Percentiles rank a stretch among this genome's conserved stretches.
phyloP scores from a whole-genome alignment of 176 grass and related monocot species.

The Secale cereale region DNA sequence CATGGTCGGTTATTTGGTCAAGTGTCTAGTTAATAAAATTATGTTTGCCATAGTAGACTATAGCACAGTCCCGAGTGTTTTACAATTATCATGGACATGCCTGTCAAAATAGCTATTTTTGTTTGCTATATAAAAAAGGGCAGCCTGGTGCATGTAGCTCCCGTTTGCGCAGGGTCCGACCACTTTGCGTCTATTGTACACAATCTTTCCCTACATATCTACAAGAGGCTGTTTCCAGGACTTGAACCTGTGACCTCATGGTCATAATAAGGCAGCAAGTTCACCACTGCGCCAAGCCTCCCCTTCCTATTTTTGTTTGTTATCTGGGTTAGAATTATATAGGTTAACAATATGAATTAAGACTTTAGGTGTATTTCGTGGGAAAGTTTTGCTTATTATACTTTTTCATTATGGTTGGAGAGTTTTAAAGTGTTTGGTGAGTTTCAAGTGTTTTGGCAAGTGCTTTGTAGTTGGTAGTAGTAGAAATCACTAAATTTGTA shows the following conservation, averaged over 20 bases:
- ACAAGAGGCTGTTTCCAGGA: no score
- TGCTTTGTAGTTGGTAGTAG: background rate
- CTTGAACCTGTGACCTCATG: no score
- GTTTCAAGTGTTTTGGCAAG: background rate
- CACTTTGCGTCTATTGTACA: no score
- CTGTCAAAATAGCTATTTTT: background rate
- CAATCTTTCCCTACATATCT: no score
- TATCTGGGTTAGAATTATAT: background rate
- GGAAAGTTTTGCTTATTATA: background rate
- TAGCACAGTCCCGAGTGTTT: background rate
- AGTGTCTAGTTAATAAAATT: no score
- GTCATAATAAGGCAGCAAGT: no score
- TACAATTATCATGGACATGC: background rate
- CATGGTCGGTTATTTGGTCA: no score
- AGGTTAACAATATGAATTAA: background rate
- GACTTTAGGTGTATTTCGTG: background rate
- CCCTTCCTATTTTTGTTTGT: background rate
- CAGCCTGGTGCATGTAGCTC: no score
- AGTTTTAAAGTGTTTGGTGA: background rate
- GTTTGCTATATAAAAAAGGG: no score
- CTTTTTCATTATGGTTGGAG: background rate
- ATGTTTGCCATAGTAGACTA: background rate
- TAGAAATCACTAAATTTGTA: background rate
- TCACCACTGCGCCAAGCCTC: no score
- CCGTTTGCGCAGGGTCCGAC: no score